phyloP scores from a whole-genome alignment of 768 basidiomycete species.

The Gloeopeniophorella convolvens region DNA sequence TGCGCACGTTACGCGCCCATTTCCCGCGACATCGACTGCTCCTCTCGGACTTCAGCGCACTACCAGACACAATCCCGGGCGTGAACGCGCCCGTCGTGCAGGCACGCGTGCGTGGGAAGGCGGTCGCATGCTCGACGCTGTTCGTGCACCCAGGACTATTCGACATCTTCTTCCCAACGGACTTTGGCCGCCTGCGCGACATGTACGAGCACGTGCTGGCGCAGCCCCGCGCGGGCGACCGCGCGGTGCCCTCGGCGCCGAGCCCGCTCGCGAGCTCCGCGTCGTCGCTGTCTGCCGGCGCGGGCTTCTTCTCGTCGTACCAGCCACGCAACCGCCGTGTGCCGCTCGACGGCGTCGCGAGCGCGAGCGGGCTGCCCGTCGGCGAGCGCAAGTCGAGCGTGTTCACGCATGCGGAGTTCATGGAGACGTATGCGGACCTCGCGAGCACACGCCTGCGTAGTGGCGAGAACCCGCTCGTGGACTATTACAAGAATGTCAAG shows the following conservation, averaged over 20 bases:
- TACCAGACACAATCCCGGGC: slow-evolving; percentile 82
- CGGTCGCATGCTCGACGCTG: slow-evolving; percentile 84
- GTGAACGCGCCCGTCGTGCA: slow-evolving; percentile 87
- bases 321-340: slow-evolving; percentile 48
- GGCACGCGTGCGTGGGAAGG: slow-evolving; percentile 77
- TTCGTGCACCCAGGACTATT: slow-evolving; percentile 95
- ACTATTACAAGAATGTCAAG: slow-evolving; percentile 91
- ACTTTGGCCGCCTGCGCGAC: slow-evolving; percentile 77
- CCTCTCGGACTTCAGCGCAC: slow-evolving; percentile 83
- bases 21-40: slow-evolving; percentile 94
- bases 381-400: slow-evolving; percentile 79
- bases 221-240: slow-evolving; percentile 35
- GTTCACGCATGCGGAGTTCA: slow-evolving; percentile 83
- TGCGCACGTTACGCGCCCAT: slow-evolving; percentile 71
- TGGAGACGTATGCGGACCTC: slow-evolving; percentile 78
- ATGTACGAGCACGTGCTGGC: slow-evolving; percentile 85
- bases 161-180: slow-evolving; percentile 97
- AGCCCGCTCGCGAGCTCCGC: slow-evolving; percentile 48
- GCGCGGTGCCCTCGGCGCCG: slow-evolving; percentile 25
- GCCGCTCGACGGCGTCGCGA: slow-evolving; percentile 64
- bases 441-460: slow-evolving; percentile 62
- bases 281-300: slow-evolving; percentile 46
- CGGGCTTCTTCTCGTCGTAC: slow-evolving; percentile 68
- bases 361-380: slow-evolving; percentile 70
- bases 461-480: slow-evolving; percentile 85